Evolutionary conservation across 495 filamentous ascomycete genomes (phyloP).

Genomic region (Penicillium diatomitis): DNA sequence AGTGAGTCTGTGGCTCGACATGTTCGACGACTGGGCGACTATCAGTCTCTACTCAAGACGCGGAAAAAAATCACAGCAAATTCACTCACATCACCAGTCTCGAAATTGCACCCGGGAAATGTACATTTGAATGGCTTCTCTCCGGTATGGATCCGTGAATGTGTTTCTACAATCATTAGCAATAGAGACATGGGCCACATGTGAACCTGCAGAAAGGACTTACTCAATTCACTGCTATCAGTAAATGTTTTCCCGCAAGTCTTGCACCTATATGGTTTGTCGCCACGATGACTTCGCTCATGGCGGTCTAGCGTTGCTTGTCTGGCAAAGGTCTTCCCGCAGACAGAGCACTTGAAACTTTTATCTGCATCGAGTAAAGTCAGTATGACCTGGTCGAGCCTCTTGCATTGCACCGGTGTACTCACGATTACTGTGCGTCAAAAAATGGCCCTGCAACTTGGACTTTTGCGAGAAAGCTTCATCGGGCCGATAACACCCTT

Average conservation of each 20-base stretch:
- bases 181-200: neutral
- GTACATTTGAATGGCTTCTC: conserved; percentile 45
- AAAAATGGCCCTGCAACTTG: conserved; percentile 40
- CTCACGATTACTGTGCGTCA: conserved; percentile 42
- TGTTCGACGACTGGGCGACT: conserved; percentile 33
- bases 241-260: conserved; percentile 39
- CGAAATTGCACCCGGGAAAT: conserved; percentile 38
- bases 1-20: conserved; percentile 41
- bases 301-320: conserved; percentile 41
- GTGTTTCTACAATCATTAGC: conserved; percentile 33
- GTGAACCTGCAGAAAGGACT: conserved; percentile 2
- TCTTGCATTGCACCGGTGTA: neutral
- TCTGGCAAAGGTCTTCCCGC: conserved; percentile 39
- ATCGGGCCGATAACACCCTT: conserved; percentile 36
- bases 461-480: conserved; percentile 43
- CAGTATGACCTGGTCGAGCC: no score
- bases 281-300: conserved; percentile 44
- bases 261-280: conserved; percentile 41
- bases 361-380: conserved; percentile 23
- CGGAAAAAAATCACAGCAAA: neutral
- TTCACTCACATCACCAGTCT: conserved; percentile 38
- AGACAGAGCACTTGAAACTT: conserved; percentile 37
- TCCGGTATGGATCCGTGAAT: conserved; percentile 42
- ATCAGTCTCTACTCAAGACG: conserved; percentile 1
- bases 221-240: conserved; percentile 43